Conservation (phyloP, 2,329 filamentous ascomycete genomes). For the Talaromyces sp. region DNA sequence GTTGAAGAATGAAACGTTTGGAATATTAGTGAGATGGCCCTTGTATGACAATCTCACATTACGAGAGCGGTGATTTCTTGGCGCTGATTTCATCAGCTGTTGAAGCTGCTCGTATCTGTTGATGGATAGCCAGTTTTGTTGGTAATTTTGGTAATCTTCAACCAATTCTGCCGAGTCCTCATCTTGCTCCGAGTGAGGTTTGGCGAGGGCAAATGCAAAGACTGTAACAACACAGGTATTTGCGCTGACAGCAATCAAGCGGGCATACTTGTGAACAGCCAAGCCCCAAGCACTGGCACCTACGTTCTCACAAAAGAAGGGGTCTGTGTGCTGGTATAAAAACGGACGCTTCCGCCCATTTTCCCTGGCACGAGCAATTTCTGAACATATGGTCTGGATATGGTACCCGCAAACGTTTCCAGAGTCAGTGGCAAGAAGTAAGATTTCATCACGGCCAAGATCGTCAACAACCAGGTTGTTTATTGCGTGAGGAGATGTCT, state of each 20-base stretch:
- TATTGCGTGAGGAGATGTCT: slow-evolving; percentile 52
- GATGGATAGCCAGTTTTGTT: slow-evolving; percentile 31
- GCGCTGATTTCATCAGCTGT: slow-evolving; percentile 24
- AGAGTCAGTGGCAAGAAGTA: slow-evolving; percentile 66
- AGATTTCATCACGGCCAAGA: slow-evolving; percentile 63
- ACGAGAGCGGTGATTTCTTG: slow-evolving; percentile 28
- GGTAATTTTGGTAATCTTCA: slow-evolving; percentile 16
- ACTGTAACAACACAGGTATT: slow-evolving; percentile 61
- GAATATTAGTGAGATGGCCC: slow-evolving; percentile 50
- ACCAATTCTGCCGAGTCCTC: slow-evolving; percentile 15
- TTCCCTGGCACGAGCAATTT: slow-evolving; percentile 32
- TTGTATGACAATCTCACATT: slow-evolving; percentile 40
- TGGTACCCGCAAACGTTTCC: slow-evolving; percentile 71
- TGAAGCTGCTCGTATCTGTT: slow-evolving; percentile 19
- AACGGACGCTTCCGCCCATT: slow-evolving; percentile 20
- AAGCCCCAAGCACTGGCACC: slow-evolving; percentile 81
- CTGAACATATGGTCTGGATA: slow-evolving; percentile 47
- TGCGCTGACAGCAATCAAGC: slow-evolving; percentile 78
- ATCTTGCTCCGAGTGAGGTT: slow-evolving; percentile 19
- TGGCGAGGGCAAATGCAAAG: slow-evolving; percentile 54
- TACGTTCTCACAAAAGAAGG: slow-evolving; percentile 73
- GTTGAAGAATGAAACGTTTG: slow-evolving; percentile 55
- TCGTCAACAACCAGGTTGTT: slow-evolving; percentile 67
- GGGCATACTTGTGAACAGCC: slow-evolving; percentile 72
- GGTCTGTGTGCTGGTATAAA: slow-evolving; percentile 31